Percentiles rank a stretch among this genome's conserved stretches.
Conservation (phyloP, 1,284 basidiomycete genomes). For the Naganishia albida region DNA sequence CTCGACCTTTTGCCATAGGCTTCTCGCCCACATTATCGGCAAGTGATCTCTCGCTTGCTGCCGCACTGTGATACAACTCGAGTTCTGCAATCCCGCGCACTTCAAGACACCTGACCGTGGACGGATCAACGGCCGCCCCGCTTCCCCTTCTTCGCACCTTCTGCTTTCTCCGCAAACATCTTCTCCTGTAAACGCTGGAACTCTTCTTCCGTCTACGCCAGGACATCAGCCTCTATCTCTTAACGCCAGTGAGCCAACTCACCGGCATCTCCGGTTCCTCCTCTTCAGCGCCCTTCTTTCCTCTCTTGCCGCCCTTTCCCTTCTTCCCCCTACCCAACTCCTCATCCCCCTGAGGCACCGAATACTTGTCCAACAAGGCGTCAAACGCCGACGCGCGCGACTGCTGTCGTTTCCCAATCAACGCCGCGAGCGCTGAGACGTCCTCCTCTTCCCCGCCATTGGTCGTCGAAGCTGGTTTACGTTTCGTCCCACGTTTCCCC, state of each 20-base stretch:
- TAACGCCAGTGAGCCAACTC: constrained; percentile 23
- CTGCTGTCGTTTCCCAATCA: constrained; percentile 74
- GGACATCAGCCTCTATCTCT: not conserved
- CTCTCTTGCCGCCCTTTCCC: constrained; percentile 35
- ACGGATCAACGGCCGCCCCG: not conserved
- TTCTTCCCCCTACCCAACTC: constrained; percentile 44
- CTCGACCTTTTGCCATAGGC: no score
- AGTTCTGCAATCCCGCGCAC: no score
- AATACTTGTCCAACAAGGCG: constrained; percentile 77
- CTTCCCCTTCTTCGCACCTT: not conserved
- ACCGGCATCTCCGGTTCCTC: constrained; percentile 37
- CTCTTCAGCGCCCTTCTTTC: constrained; percentile 22
- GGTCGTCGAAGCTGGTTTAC: constrained; percentile 32
- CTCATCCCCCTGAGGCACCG: constrained; percentile 41
- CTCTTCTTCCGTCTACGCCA: constrained; percentile 20
- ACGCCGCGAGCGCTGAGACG: constrained; percentile 70
- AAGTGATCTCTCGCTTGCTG: no score
- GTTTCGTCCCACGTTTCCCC: constrained; percentile 38
- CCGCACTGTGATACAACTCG: no score
- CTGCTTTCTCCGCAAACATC: constrained; percentile 11
- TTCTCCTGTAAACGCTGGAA: constrained; percentile 20
- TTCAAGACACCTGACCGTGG: no score
- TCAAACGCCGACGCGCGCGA: constrained; percentile 72
- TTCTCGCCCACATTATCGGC: no score
- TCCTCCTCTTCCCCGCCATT: constrained; percentile 59